Evolutionary conservation across 129 eudicot genomes (phyloP).

Genomic region (Artemisia annua): DNA sequence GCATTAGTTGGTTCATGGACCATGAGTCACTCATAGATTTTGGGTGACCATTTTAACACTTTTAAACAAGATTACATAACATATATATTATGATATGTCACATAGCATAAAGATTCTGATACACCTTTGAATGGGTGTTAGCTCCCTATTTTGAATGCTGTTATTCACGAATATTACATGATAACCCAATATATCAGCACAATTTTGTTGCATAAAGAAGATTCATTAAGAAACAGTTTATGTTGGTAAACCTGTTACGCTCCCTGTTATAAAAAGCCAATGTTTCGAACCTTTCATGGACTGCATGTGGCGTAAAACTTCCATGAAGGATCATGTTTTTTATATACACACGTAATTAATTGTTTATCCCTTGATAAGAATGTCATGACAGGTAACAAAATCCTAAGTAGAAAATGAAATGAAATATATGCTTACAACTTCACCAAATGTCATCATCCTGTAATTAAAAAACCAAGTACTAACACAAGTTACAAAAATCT

Average conservation of each 20-base stretch:
- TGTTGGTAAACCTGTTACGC: too few relatives aligned
- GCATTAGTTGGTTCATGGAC: constrained; percentile 27
- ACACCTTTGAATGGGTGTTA: not conserved
- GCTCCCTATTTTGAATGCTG: not conserved
- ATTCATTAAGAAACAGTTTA: too few relatives aligned
- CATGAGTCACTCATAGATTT: constrained; percentile 9
- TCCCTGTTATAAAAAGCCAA: too few relatives aligned
- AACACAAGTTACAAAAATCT: not conserved
- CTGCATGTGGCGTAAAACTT: too few relatives aligned
- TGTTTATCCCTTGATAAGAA: not conserved
- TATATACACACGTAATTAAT: not conserved
- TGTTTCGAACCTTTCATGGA: too few relatives aligned
- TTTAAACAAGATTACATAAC: not conserved
- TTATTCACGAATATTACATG: not conserved
- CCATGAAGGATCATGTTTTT: too few relatives aligned
- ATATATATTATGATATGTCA: not conserved
- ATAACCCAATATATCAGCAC: not conserved
- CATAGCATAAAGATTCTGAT: constrained; percentile 12
- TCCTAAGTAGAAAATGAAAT: not conserved
- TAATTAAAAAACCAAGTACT: not conserved
- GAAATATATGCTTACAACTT: not conserved
- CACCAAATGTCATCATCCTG: not conserved
- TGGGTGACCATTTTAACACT: not conserved
- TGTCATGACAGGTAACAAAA: constrained; percentile 2
- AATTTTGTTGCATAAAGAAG: too few relatives aligned